Conservation (phyloP, 305 asterid species). For the Fraxinus platypoda region DNA sequence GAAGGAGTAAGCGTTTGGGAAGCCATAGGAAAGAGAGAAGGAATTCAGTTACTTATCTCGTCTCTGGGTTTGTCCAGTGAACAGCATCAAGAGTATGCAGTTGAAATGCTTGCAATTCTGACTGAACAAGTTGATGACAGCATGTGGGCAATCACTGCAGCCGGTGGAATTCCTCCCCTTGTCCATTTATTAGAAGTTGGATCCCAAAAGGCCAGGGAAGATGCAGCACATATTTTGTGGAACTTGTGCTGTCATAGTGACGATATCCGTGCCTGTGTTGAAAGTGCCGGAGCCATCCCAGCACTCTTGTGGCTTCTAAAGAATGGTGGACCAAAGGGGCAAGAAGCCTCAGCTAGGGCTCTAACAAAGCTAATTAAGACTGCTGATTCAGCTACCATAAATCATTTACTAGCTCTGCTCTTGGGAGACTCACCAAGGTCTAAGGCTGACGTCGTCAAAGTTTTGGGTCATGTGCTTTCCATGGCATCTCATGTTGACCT, state of each 20-base stretch:
- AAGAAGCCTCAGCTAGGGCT: conserved; percentile 67
- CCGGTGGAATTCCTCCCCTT: conserved; percentile 94
- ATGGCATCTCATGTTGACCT: conserved; percentile 65
- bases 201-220: conserved; percentile 68
- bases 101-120: conserved; percentile 70
- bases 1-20: conserved; percentile 66
- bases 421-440: conserved; percentile 63
- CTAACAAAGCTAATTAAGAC: conserved; percentile 50
- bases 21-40: conserved; percentile 86
- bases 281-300: conserved; percentile 78
- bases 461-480: conserved; percentile 80
- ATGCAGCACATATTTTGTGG: conserved; percentile 59
- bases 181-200: conserved; percentile 75
- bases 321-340: conserved; percentile 69
- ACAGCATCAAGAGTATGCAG: conserved; percentile 83
- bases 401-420: conserved; percentile 67
- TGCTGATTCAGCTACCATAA: conserved; percentile 58
- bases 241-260: conserved; percentile 79
- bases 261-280: conserved; percentile 76
- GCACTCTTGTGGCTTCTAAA: conserved; percentile 73
- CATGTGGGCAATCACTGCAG: conserved; percentile 97
- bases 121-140: conserved; percentile 85
- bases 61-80: conserved; percentile 76
- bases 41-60: conserved; percentile 84
- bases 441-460: conserved; percentile 60